Base-by-base conservation (phyloP, 768 basidiomycete genomes). In the Phlebiopsis gigantea region DNA sequence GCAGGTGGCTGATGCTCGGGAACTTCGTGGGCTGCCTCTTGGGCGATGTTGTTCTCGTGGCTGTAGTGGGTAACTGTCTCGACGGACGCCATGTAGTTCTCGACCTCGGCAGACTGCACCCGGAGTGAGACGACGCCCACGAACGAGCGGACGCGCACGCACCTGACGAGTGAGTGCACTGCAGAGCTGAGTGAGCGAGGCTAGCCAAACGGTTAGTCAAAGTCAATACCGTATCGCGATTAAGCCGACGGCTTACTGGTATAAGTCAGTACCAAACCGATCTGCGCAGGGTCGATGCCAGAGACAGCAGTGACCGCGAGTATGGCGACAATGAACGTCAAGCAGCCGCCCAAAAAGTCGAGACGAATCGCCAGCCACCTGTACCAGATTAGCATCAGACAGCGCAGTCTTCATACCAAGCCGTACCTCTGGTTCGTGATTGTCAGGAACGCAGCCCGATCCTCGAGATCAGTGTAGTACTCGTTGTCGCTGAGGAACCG, bases 331-430 rank as follows among this genome's bases (percentile, higher is more conserved):
- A 77, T 69, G 65, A 84, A 81, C 2, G 79, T 75, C 61, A 85
- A 67, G 34, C 83, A 62, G 2, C 79, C 81, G 14, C 89, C 88
- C 46, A 87, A 77, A 58, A 82, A 79, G 64, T 90, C 88, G 1
- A 91, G 75, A 24, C 88, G 79, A 28, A 90, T 75, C 28, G 84
- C 81, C 10, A 93, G 75, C 88, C 85, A 88, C 56, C 83, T 80
- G 42, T 42, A 46, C 26, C n/a, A 43, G 46, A 42, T 15, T 29
- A 39, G 34, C 4, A 12, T 9, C 34, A 17, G 53, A 29, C 25
- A 26, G 9, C 25, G 53, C 28, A 4, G 12, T 14, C 44, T 24
- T 39, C 14, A 51, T 19, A 30, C 49, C 34, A n/a, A n/a, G n/a
- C 48, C 57, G 14, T 65, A 80, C 73, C 85, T 76, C 69, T 90